A percentile compares a stretch with the other conserved stretches of the same genome.
Evolutionary conservation across 139 green algal species (phyloP).

Genomic region (Parachlorella kessleri): DNA sequence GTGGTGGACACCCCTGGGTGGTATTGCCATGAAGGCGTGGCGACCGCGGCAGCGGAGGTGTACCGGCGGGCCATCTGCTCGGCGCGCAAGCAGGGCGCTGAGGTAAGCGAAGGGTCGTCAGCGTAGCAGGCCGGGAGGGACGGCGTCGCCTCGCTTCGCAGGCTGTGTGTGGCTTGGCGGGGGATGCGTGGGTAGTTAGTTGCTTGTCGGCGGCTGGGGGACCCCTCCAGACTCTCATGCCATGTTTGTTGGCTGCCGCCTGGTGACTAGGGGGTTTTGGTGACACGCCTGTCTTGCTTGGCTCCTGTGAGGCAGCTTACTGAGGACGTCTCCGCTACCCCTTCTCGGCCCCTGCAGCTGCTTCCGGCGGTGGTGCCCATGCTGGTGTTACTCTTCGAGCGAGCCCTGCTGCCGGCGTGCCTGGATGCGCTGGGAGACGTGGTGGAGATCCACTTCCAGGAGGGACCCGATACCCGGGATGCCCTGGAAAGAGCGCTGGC

Average conservation of each 20-base stretch:
- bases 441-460: conserved; percentile 48
- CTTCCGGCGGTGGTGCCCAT: conserved; percentile 49
- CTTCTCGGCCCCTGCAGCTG: conserved; percentile 30
- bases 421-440: conserved; percentile 60
- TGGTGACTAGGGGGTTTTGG: too few relatives aligned
- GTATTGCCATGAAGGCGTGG: conserved; percentile 27
- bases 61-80: conserved; percentile 45
- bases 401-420: conserved; percentile 31
- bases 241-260: too few relatives aligned
- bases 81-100: conserved; percentile 18
- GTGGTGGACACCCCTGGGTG: conserved; percentile 45
- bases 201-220: background rate
- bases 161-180: too few relatives aligned
- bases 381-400: conserved; percentile 36
- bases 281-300: too few relatives aligned
- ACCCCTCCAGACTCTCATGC: too few relatives aligned
- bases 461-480: conserved; percentile 4
- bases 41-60: conserved; percentile 56
- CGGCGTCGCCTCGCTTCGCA: too few relatives aligned
- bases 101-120: too few relatives aligned
- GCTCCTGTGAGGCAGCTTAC: too few relatives aligned
- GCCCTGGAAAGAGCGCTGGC: conserved; percentile 30
- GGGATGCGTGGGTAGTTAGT: background rate
- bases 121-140: too few relatives aligned
- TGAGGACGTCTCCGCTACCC: too few relatives aligned